Evolutionary conservation across 1,284 basidiomycete genomes (phyloP), one percentile per base, ranked within the genome.

Genomic region (Malassezia dermatis): DNA sequence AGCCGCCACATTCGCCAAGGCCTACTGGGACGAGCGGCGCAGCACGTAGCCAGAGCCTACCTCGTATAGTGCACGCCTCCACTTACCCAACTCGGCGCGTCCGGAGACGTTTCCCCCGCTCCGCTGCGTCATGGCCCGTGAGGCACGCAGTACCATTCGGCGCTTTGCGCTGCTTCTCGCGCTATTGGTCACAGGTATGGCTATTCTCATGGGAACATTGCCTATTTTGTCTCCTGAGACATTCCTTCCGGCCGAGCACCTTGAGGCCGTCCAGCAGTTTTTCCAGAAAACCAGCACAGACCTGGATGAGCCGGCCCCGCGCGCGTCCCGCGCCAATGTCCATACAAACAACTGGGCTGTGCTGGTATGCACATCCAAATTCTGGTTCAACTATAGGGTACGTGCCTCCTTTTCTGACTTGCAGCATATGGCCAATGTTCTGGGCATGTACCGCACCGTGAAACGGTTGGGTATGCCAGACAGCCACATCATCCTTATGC

Each of bases 361-460:
- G 1, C 79, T 98, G 23, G 90, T 96, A 1, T 91, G 88, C 69
- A 81, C 94, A 0, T 93, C 89, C 6, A 78, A 91, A 58, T 95
- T 91, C 73, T 95, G 91, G 91, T 96, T 98, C 80, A 98, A 98
- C 75, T 98, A 98, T 71, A 80, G 93, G 37, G 90, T 93, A 69
- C 19, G n/a, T 26, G 27, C 23, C 30, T n/a, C n/a, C 44, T 17
- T 27, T 42, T 17, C 41, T 28, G 21, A 21, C 37, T 19, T 32
- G 37, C 62, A 94, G 86, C 93, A 98, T 75, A 95, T 96, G 86
- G 85, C 93, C 13, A 98, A 98, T 77, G 87, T 91, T 0, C 81
- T 98, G 11, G 91, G 90, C 67, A 95, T 98, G 90, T 98, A 98
- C 73, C 87, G 94, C 50, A 96, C 91, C 1, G 89, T 99, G 49